A percentile compares a stretch with the other conserved stretches of the same genome.
phyloP scores from a whole-genome alignment of 805 yeast genomes.

The Yarrowia phangngaensis region DNA sequence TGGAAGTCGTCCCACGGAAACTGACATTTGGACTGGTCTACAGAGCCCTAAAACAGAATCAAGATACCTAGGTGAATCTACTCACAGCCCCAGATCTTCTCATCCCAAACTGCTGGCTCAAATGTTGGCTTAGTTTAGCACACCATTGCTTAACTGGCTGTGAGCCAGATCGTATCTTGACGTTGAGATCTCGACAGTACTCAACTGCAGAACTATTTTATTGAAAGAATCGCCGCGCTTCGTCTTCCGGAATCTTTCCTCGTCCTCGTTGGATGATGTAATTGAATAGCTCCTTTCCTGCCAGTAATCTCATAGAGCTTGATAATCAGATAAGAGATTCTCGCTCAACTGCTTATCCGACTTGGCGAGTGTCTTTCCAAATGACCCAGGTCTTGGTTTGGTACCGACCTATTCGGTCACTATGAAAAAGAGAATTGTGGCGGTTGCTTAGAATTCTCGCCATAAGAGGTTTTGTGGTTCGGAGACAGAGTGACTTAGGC shows the following conservation, averaged over 20 bases:
- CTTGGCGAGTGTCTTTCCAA: slow-evolving; percentile 84
- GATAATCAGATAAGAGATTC: slow-evolving; percentile 88
- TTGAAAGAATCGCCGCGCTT: slow-evolving; percentile 90
- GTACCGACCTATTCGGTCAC: slow-evolving; percentile 74
- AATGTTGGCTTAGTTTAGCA: too few species aligned
- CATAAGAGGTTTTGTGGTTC: too few species aligned
- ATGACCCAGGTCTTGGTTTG: slow-evolving; percentile 91
- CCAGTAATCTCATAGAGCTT: slow-evolving; percentile 93
- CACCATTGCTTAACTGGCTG: too few species aligned
- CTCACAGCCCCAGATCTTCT: too few species aligned
- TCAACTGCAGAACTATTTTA: slow-evolving; percentile 93
- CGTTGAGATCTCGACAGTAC: too few species aligned
- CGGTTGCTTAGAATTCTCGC: slow-evolving; percentile 14
- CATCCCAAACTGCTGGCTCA: too few species aligned
- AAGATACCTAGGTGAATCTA: too few species aligned
- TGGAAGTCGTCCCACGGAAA: too few species aligned
- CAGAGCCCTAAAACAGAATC: too few species aligned
- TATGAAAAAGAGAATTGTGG: slow-evolving; percentile 31
- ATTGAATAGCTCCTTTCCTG: slow-evolving; percentile 94
- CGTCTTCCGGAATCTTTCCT: slow-evolving; percentile 87
- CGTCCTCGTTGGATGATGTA: slow-evolving; percentile 92
- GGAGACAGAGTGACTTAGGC: too few species aligned
- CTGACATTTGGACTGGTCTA: too few species aligned
- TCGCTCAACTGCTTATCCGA: slow-evolving; percentile 94
- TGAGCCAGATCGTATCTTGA: too few species aligned